A percentile compares a stretch with the other conserved stretches of the same genome.
Evolutionary conservation across 805 yeast species (phyloP).

Genomic region (Metschnikowia gruessii): DNA sequence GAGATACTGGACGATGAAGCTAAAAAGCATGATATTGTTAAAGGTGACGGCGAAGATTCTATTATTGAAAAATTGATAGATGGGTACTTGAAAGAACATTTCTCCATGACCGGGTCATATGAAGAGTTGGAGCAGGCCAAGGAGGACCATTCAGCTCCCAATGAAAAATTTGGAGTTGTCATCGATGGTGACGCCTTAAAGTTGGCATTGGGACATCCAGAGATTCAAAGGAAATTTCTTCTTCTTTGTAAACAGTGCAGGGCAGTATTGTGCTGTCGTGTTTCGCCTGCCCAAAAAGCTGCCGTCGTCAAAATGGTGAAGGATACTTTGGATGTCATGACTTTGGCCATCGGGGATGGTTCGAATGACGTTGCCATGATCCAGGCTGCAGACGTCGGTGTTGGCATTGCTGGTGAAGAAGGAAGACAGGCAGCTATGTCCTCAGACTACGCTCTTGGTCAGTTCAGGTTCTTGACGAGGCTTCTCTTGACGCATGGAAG

Average conservation of each 20-base stretch:
- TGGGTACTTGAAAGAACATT: slow-evolving; percentile 52
- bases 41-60: slow-evolving; percentile 23
- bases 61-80: slow-evolving; percentile 47
- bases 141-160: slow-evolving; percentile 63
- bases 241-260: slow-evolving; percentile 72
- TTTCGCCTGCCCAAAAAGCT: slow-evolving; percentile 82
- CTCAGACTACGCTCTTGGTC: slow-evolving; percentile 80
- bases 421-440: slow-evolving; percentile 88
- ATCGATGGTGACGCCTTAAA: slow-evolving; percentile 69
- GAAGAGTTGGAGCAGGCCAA: slow-evolving; percentile 55
- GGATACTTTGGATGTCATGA: slow-evolving; percentile 63
- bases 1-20: slow-evolving; percentile 29
- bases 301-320: slow-evolving; percentile 67
- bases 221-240: slow-evolving; percentile 49
- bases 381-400: slow-evolving; percentile 80
- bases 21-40: slow-evolving; percentile 20
- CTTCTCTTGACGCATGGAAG: slow-evolving; percentile 77
- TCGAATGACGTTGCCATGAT: slow-evolving; percentile 89
- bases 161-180: slow-evolving; percentile 54
- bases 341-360: slow-evolving; percentile 82
- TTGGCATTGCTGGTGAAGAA: slow-evolving; percentile 85
- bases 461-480: slow-evolving; percentile 64
- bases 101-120: slow-evolving; percentile 56
- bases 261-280: slow-evolving; percentile 80
- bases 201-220: slow-evolving; percentile 39